Evolutionary conservation across 2,329 filamentous ascomycete species (phyloP).

Genomic region (Cladophialophora chaetospira): DNA sequence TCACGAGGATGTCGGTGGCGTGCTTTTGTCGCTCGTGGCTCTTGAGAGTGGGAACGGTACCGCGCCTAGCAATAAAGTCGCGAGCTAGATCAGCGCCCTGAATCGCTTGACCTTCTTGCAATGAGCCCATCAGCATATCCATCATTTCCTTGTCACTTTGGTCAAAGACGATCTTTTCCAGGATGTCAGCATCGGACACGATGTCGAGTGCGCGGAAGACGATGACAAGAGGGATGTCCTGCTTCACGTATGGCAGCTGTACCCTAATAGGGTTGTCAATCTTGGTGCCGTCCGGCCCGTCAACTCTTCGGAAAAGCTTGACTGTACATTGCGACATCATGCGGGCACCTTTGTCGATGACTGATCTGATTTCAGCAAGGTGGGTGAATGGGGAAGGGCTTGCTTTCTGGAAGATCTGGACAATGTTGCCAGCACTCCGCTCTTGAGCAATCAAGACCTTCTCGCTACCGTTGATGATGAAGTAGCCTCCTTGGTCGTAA

Average conservation of each 20-base stretch:
- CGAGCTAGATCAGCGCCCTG: conserved; percentile 93
- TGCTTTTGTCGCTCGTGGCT: conserved; percentile 86
- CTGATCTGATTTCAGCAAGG: conserved; percentile 93
- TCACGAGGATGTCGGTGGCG: conserved; percentile 91
- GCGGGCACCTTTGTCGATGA: conserved; percentile 91
- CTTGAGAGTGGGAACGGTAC: conserved; percentile 69
- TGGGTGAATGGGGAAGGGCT: conserved; percentile 89
- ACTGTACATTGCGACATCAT: conserved; percentile 91
- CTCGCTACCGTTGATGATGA: conserved; percentile 98
- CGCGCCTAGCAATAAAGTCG: conserved; percentile 93
- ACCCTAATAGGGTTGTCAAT: conserved; percentile 65
- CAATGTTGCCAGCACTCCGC: conserved; percentile 95
- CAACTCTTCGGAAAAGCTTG: conserved; percentile 85
- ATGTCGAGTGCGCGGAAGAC: conserved; percentile 95
- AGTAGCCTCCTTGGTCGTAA: conserved; percentile 97
- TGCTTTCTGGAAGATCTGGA: conserved; percentile 98
- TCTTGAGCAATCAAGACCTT: conserved; percentile 98
- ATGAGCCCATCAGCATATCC: conserved; percentile 94
- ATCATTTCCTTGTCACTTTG: conserved; percentile 94
- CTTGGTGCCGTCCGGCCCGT: conserved; percentile 57
- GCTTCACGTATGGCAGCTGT: conserved; percentile 90
- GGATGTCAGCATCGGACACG: conserved; percentile 95
- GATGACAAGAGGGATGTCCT: conserved; percentile 88
- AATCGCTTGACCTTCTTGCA: conserved; percentile 94
- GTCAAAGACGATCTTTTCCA: conserved; percentile 97